phyloP scores from a whole-genome alignment of 257 asterid genomes.

The Nicotiana undulata region DNA sequence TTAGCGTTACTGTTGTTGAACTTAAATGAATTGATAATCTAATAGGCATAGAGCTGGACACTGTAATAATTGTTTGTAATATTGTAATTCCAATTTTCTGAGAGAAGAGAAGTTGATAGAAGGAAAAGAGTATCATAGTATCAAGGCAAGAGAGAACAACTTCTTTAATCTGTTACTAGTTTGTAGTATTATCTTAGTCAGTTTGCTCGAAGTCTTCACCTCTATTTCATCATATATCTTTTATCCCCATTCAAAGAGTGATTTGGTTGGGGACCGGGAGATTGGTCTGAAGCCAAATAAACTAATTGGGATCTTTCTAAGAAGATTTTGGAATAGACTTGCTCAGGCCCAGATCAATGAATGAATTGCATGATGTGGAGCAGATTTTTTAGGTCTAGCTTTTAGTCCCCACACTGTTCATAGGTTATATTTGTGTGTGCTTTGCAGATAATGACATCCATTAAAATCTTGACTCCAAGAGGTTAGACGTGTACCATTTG shows the following conservation, averaged over 20 bases:
- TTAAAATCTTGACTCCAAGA: neutral
- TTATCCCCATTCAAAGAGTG: neutral
- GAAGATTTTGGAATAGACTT: conserved; percentile 18
- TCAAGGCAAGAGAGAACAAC: neutral
- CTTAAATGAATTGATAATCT: neutral
- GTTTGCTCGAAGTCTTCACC: neutral
- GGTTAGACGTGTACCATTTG: conserved; percentile 10
- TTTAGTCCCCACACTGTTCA: conserved; percentile 32
- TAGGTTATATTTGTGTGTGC: conserved; percentile 9
- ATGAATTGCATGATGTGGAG: conserved; percentile 25
- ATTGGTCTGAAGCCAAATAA: conserved; percentile 15
- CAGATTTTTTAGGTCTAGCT: conserved; percentile 18
- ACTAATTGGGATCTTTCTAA: conserved; percentile 17
- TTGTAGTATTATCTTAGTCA: neutral
- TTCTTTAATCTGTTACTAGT: neutral
- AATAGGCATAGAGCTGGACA: neutral
- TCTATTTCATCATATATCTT: neutral
- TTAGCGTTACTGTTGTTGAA: neutral
- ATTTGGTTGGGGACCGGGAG: conserved; percentile 26
- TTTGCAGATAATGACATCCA: conserved; percentile 7
- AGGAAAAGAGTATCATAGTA: neutral
- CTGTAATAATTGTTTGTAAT: neutral
- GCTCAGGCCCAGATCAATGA: conserved; percentile 25
- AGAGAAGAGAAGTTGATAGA: neutral
- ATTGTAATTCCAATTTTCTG: neutral